These are phyloP conservation scores for Funneliformis geosporum DNA, from an alignment of 192 early-diverging fungal genomes.

Conservation along the genomic window DNA sequence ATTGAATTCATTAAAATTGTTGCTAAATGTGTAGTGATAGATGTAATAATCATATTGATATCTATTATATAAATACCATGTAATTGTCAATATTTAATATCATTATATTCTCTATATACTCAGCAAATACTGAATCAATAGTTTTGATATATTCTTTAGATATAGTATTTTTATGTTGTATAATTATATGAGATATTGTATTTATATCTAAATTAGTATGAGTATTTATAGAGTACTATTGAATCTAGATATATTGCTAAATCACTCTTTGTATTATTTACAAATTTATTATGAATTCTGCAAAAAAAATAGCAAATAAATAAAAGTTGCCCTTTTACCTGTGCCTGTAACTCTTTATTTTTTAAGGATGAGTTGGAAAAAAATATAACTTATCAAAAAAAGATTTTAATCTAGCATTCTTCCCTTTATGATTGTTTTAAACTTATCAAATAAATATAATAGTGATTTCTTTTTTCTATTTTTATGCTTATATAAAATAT, in stretches of 20 bases:
- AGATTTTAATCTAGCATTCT: no score
- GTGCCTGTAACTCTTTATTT: neutral
- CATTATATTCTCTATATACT: neutral
- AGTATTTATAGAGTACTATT: neutral
- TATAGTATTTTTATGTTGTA: neutral
- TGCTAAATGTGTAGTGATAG: no score
- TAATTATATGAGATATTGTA: no score
- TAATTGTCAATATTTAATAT: neutral
- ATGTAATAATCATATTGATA: no score
- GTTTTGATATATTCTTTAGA: neutral
- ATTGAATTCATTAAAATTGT: no score
- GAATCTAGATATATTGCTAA: neutral
- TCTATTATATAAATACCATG: neutral
- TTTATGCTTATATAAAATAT: no score
- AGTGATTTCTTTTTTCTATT: no score
- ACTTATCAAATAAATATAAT: no score
- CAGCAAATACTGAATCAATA: neutral
- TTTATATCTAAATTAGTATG: no score
- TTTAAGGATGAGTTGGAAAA: neutral
- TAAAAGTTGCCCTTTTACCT: neutral
- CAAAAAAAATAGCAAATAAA: neutral
- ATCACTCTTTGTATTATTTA: neutral
- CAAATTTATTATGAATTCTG: neutral
- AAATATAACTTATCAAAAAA: neutral
- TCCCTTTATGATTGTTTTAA: no score